Evolutionary conservation across 768 basidiomycete species (phyloP).

Genomic region (Mycena metata): DNA sequence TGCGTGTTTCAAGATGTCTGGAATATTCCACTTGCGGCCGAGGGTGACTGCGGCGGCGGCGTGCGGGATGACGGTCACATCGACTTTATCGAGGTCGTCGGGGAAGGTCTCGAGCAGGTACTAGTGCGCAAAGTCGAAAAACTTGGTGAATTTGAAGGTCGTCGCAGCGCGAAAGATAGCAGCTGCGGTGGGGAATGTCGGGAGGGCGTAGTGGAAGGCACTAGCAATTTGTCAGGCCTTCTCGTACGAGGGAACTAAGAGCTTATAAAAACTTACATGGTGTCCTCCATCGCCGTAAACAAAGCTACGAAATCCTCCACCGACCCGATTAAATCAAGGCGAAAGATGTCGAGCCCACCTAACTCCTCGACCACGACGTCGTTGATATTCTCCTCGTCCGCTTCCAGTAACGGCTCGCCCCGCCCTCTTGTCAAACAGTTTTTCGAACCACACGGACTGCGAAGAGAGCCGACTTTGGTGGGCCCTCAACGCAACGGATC

Average conservation of each 20-base stretch:
- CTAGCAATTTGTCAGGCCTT: background rate
- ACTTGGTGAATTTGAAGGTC: constrained; percentile 45
- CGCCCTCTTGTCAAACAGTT: constrained; percentile 36
- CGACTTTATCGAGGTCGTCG: constrained; percentile 37
- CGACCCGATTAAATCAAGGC: background rate
- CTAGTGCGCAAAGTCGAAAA: constrained; percentile 44
- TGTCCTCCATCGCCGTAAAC: constrained; percentile 39
- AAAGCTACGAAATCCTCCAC: constrained; percentile 37
- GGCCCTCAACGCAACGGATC: constrained; percentile 37
- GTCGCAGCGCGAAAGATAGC: constrained; percentile 52
- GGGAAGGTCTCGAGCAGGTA: constrained; percentile 49
- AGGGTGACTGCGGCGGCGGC: constrained; percentile 50
- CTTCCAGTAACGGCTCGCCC: constrained; percentile 17
- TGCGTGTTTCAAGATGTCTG: constrained; percentile 50
- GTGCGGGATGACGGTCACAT: constrained; percentile 29
- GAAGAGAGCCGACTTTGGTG: constrained; percentile 43
- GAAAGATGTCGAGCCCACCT: constrained; percentile 23
- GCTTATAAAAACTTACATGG: constrained; percentile 35
- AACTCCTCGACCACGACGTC: constrained; percentile 18
- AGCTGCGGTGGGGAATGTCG: constrained; percentile 46
- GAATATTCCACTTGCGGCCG: constrained; percentile 45
- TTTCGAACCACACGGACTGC: constrained; percentile 43
- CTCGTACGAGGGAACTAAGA: background rate
- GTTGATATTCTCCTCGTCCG: constrained; percentile 17
- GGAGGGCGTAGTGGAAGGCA: constrained; percentile 41